Evolutionary conservation across 495 filamentous ascomycete genomes (phyloP).

Genomic region (Penicillium cosmopolitanum): DNA sequence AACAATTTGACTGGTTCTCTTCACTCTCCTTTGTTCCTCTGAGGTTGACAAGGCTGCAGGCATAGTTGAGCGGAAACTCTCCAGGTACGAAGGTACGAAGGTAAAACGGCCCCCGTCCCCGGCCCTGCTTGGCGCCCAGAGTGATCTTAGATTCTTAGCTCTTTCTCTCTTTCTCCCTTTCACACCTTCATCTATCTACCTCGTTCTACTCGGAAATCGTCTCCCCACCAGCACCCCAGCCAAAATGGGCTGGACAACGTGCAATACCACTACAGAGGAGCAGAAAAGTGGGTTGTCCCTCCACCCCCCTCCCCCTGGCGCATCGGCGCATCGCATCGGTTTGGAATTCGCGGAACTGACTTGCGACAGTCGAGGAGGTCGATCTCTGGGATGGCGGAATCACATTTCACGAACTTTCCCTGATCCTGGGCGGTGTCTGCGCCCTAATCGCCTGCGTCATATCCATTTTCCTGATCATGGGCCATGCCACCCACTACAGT

Average conservation of each 20-base stretch:
- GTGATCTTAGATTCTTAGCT: neutral
- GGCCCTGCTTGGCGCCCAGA: neutral
- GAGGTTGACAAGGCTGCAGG: neutral
- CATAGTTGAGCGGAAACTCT: no score
- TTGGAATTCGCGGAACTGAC: conserved; percentile 4
- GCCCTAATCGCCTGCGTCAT: conserved; percentile 45
- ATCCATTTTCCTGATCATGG: conserved; percentile 63
- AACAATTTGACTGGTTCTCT: neutral
- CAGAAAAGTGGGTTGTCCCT: conserved; percentile 40
- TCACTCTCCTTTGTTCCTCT: neutral
- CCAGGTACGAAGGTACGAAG: no score
- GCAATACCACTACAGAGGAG: conserved; percentile 52
- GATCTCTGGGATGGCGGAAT: conserved; percentile 52
- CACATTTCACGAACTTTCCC: conserved; percentile 51
- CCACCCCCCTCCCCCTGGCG: neutral
- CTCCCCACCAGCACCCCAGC: conserved; percentile 16
- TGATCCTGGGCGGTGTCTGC: conserved; percentile 53
- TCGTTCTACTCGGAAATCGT: neutral
- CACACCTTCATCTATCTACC: conserved; percentile 7
- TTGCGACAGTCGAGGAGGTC: conserved; percentile 41
- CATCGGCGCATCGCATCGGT: neutral
- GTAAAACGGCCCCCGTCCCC: conserved; percentile 21
- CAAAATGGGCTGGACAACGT: conserved; percentile 54
- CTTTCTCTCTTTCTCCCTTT: neutral
- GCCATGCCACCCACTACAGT: conserved; percentile 82